A percentile compares a stretch with the other conserved stretches of the same genome.
These are phyloP conservation scores for grape (Vitis vinifera) DNA, from an alignment of 164 flowering plant genomes.

Conservation along the genomic window ASM3070453v1 NC_081820.1:18540501-18541000, in stretches of 20 bases:
- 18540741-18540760: too few species aligned
- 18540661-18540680: not conserved
- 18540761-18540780: too few species aligned
- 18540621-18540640: not conserved
- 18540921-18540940: not conserved
- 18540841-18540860: too few species aligned
- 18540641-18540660: not conserved
- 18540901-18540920: conserved; percentile 6
- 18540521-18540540: not conserved
- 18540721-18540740: not conserved
- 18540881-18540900: not conserved
- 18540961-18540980: too few species aligned
- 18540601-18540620: not conserved
- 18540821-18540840: too few species aligned
- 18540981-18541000: too few species aligned
- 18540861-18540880: too few species aligned
- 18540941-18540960: not conserved
- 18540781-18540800: too few species aligned
- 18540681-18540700: not conserved
- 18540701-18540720: not conserved
- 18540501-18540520: conserved; percentile 7
- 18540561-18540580: too few species aligned
- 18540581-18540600: not conserved
- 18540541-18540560: too few species aligned
- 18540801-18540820: too few species aligned